Evolutionary conservation across 345 rosid species (phyloP).

Genomic region (Cardamine occulta): DNA sequence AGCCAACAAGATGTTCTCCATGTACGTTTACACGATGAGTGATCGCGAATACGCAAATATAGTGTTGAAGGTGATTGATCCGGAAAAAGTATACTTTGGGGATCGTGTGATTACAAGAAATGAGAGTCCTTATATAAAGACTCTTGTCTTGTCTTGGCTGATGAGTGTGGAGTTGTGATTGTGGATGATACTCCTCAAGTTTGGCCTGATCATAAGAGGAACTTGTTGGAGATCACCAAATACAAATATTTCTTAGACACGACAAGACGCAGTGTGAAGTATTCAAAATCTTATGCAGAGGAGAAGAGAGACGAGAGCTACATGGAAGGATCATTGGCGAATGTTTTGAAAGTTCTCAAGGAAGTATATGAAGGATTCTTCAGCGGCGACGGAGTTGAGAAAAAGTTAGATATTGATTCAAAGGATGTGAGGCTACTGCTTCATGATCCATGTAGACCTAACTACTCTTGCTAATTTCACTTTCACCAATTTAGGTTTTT

Average conservation of each 20-base stretch:
- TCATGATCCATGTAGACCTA: not conserved
- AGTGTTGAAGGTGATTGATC: constrained; percentile 20
- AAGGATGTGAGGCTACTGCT: constrained; percentile 12
- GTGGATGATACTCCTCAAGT: constrained; percentile 23
- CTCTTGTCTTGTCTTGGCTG: constrained; percentile 26
- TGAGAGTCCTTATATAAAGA: constrained; percentile 17
- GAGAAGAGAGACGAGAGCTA: constrained; percentile 56
- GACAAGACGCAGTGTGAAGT: not conserved
- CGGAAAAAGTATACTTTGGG: not conserved
- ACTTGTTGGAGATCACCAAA: constrained; percentile 38
- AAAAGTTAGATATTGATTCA: not conserved
- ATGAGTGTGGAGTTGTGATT: constrained; percentile 20
- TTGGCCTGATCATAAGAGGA: constrained; percentile 22
- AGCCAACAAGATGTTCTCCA: too few relatives aligned
- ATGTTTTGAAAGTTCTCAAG: constrained; percentile 46
- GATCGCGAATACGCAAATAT: not conserved
- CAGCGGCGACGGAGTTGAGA: not conserved
- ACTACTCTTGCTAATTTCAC: not conserved
- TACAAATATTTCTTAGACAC: constrained; percentile 59
- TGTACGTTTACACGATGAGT: constrained; percentile 14
- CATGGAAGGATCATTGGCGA: constrained; percentile 43
- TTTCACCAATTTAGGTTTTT: not conserved
- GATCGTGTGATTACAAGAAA: not conserved
- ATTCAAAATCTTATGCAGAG: constrained; percentile 10
- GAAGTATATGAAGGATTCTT: constrained; percentile 14